Evolutionary conservation across 306 rosid species (phyloP), one percentile per base, ranked within the genome.

Genomic region (Hippophae gyantsensis): DNA sequence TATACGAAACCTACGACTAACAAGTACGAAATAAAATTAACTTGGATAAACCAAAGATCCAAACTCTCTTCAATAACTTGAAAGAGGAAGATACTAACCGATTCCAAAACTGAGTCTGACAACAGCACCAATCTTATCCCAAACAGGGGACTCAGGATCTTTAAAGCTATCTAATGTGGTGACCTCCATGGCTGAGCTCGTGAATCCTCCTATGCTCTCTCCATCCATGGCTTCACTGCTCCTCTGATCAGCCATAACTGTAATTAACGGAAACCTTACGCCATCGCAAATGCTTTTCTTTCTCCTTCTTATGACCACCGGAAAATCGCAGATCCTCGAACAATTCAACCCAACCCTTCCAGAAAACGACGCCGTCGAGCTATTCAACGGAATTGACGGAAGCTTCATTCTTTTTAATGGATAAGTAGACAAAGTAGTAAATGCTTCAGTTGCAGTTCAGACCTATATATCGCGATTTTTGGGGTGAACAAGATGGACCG

Each of bases 91-190:
- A 54, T 2, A 66, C 83, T 57, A n/a, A 92, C 98, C 98, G 57
- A 92, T 84, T 51, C 98, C 96, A 77, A 83, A 92, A 68, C 89
- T 78, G 72, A 92, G 96, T 58, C 96, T 78, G 25, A 87, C 93
- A 56, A 87, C 83, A 70, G 98, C 95, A 42, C 95, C 93, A 51
- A 87, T 76, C 83, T 92, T 85, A 32, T 92, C 98, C 98, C 96
- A 87, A 25, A 85, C 89, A 10, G 98, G 95, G 43, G 81, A 85
- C 70, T 90, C 98, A 43, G 95, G 61, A 8, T 85, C 95, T 47
- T 61, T 58, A 71, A 85, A 85, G 56, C 65, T 49, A 58, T 85
- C 83, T 62, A 92, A 74, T 52, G 98, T 76, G 48, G 94, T 76
- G 52, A 83, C 96, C 74, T 90, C 96, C 83, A 83, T 70, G 52